Conservation (phyloP, 2,329 filamentous ascomycete genomes). For the Orbilia blumenaviensis region DNA sequence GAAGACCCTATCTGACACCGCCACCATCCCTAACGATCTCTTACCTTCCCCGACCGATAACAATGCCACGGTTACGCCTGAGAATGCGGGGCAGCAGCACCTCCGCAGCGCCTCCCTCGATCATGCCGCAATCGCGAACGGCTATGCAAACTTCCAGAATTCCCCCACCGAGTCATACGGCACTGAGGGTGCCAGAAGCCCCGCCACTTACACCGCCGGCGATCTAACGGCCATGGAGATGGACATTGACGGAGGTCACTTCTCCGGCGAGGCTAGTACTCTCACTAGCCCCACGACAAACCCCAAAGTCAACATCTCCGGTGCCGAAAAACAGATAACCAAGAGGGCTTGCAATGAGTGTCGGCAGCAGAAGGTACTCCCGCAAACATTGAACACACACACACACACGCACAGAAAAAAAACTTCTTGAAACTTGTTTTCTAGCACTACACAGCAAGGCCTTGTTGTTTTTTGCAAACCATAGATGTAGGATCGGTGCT, state of each 20-base stretch:
- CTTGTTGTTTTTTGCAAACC: conserved; percentile 20
- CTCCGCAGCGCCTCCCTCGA: conserved; percentile 48
- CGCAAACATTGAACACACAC: too few species aligned
- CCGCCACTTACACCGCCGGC: conserved; percentile 35
- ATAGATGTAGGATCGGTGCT: conserved; percentile 28
- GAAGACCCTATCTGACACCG: conserved; percentile 49
- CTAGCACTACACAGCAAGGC: neutral
- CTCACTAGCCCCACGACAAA: conserved; percentile 48
- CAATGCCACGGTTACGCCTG: conserved; percentile 30
- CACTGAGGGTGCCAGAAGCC: conserved; percentile 48
- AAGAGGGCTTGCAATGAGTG: conserved; percentile 87
- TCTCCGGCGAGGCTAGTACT: conserved; percentile 36
- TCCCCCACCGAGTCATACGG: conserved; percentile 53
- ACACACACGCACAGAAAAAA: too few species aligned
- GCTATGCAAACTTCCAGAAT: conserved; percentile 50
- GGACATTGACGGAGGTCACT: conserved; percentile 43
- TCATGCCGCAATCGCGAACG: conserved; percentile 33
- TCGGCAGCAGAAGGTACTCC: conserved; percentile 81
- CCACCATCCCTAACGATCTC: conserved; percentile 34
- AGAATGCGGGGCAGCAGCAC: conserved; percentile 51
- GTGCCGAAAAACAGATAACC: conserved; percentile 67
- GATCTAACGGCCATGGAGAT: conserved; percentile 43
- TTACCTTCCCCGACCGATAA: conserved; percentile 50
- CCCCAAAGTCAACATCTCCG: conserved; percentile 50
- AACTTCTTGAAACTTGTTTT: neutral